Percentiles rank a stretch among this genome's conserved stretches.
Evolutionary conservation across 495 filamentous ascomycete species (phyloP).

Genomic region (Chaetomium cochliodes): DNA sequence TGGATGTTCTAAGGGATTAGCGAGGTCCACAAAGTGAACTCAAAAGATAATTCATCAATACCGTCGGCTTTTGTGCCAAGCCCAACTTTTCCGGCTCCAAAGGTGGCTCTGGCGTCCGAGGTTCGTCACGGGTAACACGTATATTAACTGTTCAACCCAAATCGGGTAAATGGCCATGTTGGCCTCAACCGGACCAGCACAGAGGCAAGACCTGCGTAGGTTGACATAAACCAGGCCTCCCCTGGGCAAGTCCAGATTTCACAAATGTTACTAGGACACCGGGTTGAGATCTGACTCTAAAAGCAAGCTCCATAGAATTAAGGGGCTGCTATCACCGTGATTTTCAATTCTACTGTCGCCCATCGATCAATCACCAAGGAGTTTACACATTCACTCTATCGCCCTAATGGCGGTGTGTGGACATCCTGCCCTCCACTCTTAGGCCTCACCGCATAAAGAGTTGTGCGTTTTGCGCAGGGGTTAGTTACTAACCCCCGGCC

Average conservation of each 20-base stretch:
- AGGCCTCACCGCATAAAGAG: conserved; percentile 15
- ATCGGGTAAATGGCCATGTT: conserved; percentile 17
- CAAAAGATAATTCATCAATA: no score
- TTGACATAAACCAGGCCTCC: neutral
- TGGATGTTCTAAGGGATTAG: no score
- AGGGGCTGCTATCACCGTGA: neutral
- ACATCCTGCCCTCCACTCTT: conserved; percentile 8
- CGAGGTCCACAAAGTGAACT: no score
- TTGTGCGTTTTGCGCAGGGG: conserved; percentile 3
- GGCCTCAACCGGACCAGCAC: neutral
- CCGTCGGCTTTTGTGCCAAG: neutral
- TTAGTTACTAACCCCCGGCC: conserved; percentile 4
- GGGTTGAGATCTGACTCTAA: neutral
- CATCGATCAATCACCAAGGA: no score
- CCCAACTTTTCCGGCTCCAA: neutral
- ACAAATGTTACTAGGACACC: neutral
- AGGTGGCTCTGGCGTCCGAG: neutral
- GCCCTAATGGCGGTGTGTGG: conserved; percentile 17
- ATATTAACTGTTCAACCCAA: neutral
- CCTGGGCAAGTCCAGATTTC: neutral
- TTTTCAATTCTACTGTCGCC: neutral
- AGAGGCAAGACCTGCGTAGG: neutral
- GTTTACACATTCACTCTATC: neutral
- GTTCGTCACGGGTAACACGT: neutral
- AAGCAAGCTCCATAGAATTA: neutral